Conservation (phyloP, 345 rosid species). For the Hevea brasiliensis region DNA sequence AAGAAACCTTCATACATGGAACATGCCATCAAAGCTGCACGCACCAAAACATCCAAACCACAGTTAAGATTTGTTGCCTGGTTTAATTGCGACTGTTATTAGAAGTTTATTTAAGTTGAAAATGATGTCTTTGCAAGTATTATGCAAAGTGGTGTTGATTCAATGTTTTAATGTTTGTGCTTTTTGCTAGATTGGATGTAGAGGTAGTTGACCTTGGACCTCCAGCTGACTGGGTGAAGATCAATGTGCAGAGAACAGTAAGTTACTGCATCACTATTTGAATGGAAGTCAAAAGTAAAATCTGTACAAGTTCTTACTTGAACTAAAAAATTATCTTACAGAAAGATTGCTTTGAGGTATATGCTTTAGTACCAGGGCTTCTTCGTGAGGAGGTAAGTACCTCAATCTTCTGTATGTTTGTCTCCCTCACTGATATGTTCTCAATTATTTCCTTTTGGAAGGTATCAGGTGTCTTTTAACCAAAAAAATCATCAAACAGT, state of each 20-base stretch:
- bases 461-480: too few species aligned
- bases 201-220: conserved; percentile 59
- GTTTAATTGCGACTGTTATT: conserved; percentile 3
- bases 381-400: conserved; percentile 64
- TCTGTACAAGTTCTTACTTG: background rate
- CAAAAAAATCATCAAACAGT: too few species aligned
- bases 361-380: conserved; percentile 76
- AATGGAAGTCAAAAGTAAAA: background rate
- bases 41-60: conserved; percentile 47
- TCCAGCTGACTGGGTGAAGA: conserved; percentile 78
- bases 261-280: conserved; percentile 20
- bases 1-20: conserved; percentile 54
- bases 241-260: conserved; percentile 67
- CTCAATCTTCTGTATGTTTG: background rate
- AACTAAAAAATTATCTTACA: conserved; percentile 20
- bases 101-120: background rate
- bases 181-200: conserved; percentile 47
- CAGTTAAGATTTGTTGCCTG: conserved; percentile 49
- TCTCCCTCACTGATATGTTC: background rate
- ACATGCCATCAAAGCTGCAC: conserved; percentile 44
- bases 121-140: background rate
- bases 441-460: background rate
- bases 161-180: conserved; percentile 1
- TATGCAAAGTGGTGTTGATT: background rate
- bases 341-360: conserved; percentile 70